Percentiles rank a stretch among this genome's conserved stretches.
These are phyloP conservation scores for Diaporthe humulicola DNA, from an alignment of 2,329 filamentous ascomycete genomes.

Conservation along the genomic window DNA sequence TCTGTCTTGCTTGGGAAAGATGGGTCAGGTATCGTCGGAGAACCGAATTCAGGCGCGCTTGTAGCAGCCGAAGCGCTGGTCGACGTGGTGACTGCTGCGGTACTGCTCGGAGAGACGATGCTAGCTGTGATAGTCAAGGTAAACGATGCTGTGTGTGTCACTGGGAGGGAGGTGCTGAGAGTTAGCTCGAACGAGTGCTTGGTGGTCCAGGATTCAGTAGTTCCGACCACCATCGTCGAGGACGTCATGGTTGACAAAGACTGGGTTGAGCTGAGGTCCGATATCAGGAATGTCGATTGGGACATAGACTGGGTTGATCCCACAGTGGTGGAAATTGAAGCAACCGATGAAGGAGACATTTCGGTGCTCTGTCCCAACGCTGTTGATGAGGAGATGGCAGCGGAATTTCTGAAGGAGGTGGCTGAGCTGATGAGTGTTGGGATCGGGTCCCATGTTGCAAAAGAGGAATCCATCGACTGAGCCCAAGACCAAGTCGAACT, in stretches of 20 bases:
- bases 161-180: not conserved
- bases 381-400: not conserved
- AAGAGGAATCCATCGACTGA: not conserved
- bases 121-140: not conserved
- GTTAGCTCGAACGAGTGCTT: not conserved
- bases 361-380: not conserved
- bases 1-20: conserved; percentile 2
- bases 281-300: not conserved
- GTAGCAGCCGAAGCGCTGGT: not conserved
- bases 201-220: not conserved
- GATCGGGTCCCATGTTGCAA: not conserved
- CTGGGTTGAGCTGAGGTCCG: not conserved
- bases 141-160: conserved; percentile 12
- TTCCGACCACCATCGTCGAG: not conserved
- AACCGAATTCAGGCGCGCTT: not conserved
- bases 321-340: not conserved
- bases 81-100: not conserved
- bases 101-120: not conserved
- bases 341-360: not conserved
- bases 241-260: not conserved
- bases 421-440: not conserved
- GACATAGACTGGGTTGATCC: not conserved
- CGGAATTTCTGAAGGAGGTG: not conserved
- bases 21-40: too few species aligned
- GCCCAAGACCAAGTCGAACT: not conserved